A percentile compares a stretch with the other conserved stretches of the same genome.
Evolutionary conservation across 352 stramenopile species (phyloP).

Genomic region (Globisporangium megalacanthum): DNA sequence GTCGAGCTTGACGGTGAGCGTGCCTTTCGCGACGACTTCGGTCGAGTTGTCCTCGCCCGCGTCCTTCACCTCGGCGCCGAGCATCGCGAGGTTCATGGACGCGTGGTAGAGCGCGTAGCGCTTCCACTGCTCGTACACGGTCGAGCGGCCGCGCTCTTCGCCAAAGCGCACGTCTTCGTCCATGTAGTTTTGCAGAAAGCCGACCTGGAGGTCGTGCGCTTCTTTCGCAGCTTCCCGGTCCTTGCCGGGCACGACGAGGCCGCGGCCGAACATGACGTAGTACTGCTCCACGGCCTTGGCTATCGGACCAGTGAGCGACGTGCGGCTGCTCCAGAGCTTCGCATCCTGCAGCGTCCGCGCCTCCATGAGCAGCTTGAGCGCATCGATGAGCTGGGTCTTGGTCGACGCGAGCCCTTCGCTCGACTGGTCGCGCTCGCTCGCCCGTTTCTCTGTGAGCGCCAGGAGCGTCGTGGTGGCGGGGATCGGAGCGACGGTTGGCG

Average conservation of each 20-base stretch:
- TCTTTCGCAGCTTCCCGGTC: conserved; percentile 4
- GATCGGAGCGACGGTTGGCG: background rate
- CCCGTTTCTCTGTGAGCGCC: conserved; percentile 9
- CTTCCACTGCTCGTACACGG: conserved; percentile 19
- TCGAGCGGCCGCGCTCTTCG: conserved; percentile 6
- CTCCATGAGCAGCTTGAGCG: conserved; percentile 10
- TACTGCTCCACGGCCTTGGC: conserved; percentile 15
- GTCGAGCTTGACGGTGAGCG: conserved; percentile 10
- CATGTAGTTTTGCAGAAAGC: conserved; percentile 37
- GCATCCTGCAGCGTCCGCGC: conserved; percentile 9
- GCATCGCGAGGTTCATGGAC: conserved; percentile 13
- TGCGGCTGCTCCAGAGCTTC: conserved; percentile 16
- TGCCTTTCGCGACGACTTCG: conserved; percentile 13
- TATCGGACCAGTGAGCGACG: conserved; percentile 8
- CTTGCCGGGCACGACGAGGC: conserved; percentile 8
- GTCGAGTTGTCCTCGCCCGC: conserved; percentile 2
- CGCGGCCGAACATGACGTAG: conserved; percentile 15
- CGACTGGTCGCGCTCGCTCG: conserved; percentile 10
- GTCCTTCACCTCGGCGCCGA: conserved; percentile 8
- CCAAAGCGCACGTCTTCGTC: conserved; percentile 34
- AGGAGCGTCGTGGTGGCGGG: conserved; percentile 4
- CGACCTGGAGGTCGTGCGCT: conserved; percentile 13
- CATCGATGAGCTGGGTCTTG: conserved; percentile 10
- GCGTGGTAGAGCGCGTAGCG: conserved; percentile 17
- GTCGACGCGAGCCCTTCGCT: conserved; percentile 2